phyloP scores from a whole-genome alignment of 1,284 basidiomycete genomes.

The Leccinum fallax region DNA sequence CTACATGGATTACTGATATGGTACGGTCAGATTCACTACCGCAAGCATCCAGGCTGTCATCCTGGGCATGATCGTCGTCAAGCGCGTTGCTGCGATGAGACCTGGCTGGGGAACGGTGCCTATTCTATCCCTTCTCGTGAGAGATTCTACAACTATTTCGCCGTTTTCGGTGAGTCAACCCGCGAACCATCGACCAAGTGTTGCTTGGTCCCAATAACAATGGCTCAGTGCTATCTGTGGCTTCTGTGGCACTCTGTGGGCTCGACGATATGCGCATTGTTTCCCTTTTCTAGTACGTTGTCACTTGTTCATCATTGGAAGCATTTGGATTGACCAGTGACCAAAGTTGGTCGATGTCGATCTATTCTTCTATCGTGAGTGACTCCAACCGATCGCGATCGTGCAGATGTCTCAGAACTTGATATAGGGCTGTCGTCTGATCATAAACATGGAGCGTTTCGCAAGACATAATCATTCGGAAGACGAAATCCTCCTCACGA shows the following conservation, averaged over 20 bases:
- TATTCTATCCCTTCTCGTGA: constrained; percentile 21
- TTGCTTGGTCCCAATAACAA: background rate
- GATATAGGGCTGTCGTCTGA: constrained; percentile 20
- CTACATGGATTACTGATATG: background rate
- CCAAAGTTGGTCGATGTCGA: constrained; percentile 16
- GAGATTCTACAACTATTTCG: constrained; percentile 17
- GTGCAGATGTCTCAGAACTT: background rate
- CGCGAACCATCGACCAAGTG: background rate
- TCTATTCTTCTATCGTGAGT: constrained; percentile 20
- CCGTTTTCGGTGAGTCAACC: constrained; percentile 18
- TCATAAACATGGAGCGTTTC: constrained; percentile 23
- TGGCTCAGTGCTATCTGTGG: constrained; percentile 8
- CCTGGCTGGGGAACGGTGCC: constrained; percentile 17
- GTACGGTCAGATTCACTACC: constrained; percentile 3
- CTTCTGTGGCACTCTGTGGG: background rate
- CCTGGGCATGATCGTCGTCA: constrained; percentile 14
- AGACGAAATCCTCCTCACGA: constrained; percentile 18
- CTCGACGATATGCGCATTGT: constrained; percentile 7
- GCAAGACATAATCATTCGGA: constrained; percentile 1
- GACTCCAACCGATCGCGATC: background rate
- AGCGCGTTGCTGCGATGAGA: constrained; percentile 1
- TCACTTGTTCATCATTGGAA: background rate
- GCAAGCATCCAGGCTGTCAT: constrained; percentile 11
- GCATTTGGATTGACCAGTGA: background rate
- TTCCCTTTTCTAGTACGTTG: constrained; percentile 13